Percentiles rank a stretch among this genome's conserved stretches.
Evolutionary conservation across 2,329 filamentous ascomycete genomes (phyloP).

Genomic region (Helotiales sp.): DNA sequence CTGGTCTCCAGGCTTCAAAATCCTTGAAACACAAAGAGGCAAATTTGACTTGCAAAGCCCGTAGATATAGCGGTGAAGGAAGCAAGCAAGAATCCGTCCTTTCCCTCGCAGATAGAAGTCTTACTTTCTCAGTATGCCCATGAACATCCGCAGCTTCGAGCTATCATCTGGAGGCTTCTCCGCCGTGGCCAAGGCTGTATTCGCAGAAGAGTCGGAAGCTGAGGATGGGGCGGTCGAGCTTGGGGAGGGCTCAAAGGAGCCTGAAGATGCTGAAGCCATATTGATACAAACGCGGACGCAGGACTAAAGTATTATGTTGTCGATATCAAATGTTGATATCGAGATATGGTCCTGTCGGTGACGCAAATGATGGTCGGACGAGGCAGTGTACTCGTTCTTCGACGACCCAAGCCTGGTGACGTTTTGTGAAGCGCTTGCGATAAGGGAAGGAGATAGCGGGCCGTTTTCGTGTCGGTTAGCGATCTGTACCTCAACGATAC

Average conservation of each 20-base stretch:
- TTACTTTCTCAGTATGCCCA: conserved; percentile 87
- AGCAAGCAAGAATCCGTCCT: neutral
- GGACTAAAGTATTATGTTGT: neutral
- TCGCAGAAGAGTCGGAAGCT: conserved; percentile 31
- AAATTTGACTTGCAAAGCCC: conserved; percentile 9
- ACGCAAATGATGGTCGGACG: conserved; percentile 12
- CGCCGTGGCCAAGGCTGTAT: conserved; percentile 32
- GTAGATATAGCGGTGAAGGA: conserved; percentile 26
- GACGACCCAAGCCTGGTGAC: conserved; percentile 7
- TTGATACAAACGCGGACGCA: neutral
- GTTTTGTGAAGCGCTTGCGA: conserved; percentile 11
- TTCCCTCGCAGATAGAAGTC: conserved; percentile 40
- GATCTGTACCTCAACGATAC: conserved; percentile 3
- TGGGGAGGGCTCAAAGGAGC: conserved; percentile 35
- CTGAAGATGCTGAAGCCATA: conserved; percentile 42
- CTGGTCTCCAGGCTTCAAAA: conserved; percentile 16
- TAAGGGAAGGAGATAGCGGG: conserved; percentile 4
- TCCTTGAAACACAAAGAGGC: conserved; percentile 11
- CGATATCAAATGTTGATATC: neutral
- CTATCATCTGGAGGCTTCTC: conserved; percentile 74
- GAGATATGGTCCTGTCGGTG: neutral
- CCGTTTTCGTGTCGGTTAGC: conserved; percentile 1
- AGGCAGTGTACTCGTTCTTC: neutral
- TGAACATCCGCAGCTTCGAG: conserved; percentile 87
- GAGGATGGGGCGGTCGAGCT: conserved; percentile 38